Evolutionary conservation across 75 land plant species (phyloP), one percentile per base, ranked within the genome.

Genomic region (Cunninghamia lanceolata): DNA sequence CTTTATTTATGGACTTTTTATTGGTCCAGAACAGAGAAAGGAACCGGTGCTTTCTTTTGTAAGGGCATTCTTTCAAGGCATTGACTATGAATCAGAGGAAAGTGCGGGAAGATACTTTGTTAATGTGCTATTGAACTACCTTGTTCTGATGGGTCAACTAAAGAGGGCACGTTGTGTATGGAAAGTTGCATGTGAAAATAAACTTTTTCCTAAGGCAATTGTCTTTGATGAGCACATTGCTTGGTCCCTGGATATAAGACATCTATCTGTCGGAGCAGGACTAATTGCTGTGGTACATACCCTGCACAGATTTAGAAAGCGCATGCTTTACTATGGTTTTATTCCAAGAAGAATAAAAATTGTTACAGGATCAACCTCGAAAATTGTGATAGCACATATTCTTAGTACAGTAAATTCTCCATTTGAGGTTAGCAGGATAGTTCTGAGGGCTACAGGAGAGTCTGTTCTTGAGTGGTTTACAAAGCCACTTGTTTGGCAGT

Each of bases 131-230:
- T 88, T 95, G 32, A 95, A 95, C 59, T 95, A 95, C 73, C 93
- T 95, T n/a, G 95, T 94, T 9, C 89, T 95, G 42, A 93, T 95
- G 95, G 97, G 97, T 54, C 97, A 95, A 56, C 89, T 95, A 84
- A 95, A 95, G 25, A 91, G 97, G 36, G 95, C 97, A 17, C 89
- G 97, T 21, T 95, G 97, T 91, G 93, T 95, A 25, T 95, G 97
- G 97, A 95, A 95, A 85, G 97, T 95, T 84, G 93, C 97, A 30
- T 95, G 94, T 84, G 97, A 95, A 86, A 94, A 91, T 50, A 95
- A 95, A 86, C 92, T 95, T 42, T 95, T 95, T 63, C 97, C 97
- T 3, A 95, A 95, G 56, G 95, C 95, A 50, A 95, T 95, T n/a
- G 94, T 95, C 47, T 95, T 95, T 87, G 97, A 95, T 85, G 92